A percentile compares a stretch with the other conserved stretches of the same genome.
These are phyloP conservation scores for Scheffersomyces quercinus DNA, from an alignment of 1,139 yeast species.

Conservation along the genomic window DNA sequence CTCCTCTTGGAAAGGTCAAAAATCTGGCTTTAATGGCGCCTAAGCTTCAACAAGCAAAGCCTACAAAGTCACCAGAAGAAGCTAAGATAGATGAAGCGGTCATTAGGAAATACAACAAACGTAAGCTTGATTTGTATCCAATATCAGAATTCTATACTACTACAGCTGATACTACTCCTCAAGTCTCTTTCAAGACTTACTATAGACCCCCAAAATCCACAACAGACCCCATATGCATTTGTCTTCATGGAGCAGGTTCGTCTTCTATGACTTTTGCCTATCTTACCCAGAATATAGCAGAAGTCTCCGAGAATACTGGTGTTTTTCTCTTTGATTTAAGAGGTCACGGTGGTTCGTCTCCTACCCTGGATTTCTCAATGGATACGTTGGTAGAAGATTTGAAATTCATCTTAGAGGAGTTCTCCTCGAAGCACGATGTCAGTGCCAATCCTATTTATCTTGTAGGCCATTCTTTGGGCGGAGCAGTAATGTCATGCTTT, in stretches of 20 bases:
- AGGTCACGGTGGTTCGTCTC: constrained; percentile 66
- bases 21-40: too few relatives aligned
- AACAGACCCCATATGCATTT: constrained; percentile 59
- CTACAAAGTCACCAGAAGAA: too few relatives aligned
- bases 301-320: constrained; percentile 42
- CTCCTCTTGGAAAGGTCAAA: too few relatives aligned
- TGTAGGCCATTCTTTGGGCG: constrained; percentile 93
- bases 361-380: constrained; percentile 45
- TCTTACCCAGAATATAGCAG: constrained; percentile 37
- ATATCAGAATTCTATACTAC: constrained; percentile 6
- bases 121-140: constrained; percentile 7
- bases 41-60: too few relatives aligned
- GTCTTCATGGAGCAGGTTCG: constrained; percentile 97
- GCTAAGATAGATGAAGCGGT: too few relatives aligned
- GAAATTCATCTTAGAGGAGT: constrained; percentile 40
- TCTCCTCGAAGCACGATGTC: constrained; percentile 20
- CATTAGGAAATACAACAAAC: constrained; percentile 4
- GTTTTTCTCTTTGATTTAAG: constrained; percentile 74
- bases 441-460: constrained; percentile 36
- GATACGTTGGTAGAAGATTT: constrained; percentile 60
- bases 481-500: constrained; percentile 63
- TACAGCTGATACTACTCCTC: not conserved
- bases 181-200: constrained; percentile 50
- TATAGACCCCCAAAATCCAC: constrained; percentile 51
- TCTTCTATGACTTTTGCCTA: constrained; percentile 75